phyloP scores from a whole-genome alignment of 306 rosid species.

The Medicago lupulina region DNA sequence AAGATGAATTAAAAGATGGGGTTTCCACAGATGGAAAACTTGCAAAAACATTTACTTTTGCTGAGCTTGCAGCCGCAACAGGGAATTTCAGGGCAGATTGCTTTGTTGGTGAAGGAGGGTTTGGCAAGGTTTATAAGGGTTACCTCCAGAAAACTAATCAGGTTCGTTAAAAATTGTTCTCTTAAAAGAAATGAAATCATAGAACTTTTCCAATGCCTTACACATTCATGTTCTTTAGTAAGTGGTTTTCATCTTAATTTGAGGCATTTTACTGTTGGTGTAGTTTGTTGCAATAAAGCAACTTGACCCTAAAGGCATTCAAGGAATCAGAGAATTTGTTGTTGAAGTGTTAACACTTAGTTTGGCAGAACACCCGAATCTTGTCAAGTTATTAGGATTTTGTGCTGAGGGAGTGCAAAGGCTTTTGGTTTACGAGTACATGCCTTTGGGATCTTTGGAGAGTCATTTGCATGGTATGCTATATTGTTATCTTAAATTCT shows the following conservation, averaged over 20 bases:
- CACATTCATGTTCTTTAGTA: constrained; percentile 4
- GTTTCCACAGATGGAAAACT: constrained; percentile 52
- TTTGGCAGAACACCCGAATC: constrained; percentile 79
- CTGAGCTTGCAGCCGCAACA: constrained; percentile 70
- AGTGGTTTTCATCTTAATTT: constrained; percentile 10
- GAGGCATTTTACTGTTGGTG: too few species aligned
- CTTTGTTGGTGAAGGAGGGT: constrained; percentile 95
- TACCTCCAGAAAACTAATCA: constrained; percentile 59
- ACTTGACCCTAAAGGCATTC: constrained; percentile 81
- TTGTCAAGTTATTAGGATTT: constrained; percentile 85
- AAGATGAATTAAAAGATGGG: constrained; percentile 46
- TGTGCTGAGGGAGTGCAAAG: constrained; percentile 89
- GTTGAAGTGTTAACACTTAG: constrained; percentile 93
- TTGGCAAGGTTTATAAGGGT: constrained; percentile 90
- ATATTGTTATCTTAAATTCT: not conserved
- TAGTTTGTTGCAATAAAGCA: constrained; percentile 68
- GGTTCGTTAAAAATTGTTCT: constrained; percentile 57
- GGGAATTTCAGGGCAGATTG: constrained; percentile 69
- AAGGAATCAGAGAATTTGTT: constrained; percentile 88
- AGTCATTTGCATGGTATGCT: constrained; percentile 81
- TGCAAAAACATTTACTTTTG: constrained; percentile 63
- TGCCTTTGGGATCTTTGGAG: constrained; percentile 94
- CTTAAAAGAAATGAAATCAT: too few species aligned
- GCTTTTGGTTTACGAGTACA: constrained; percentile 90
- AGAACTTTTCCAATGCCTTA: not conserved